Base-by-base conservation (phyloP, 768 basidiomycete species). In the Peribolospora baueri region DNA sequence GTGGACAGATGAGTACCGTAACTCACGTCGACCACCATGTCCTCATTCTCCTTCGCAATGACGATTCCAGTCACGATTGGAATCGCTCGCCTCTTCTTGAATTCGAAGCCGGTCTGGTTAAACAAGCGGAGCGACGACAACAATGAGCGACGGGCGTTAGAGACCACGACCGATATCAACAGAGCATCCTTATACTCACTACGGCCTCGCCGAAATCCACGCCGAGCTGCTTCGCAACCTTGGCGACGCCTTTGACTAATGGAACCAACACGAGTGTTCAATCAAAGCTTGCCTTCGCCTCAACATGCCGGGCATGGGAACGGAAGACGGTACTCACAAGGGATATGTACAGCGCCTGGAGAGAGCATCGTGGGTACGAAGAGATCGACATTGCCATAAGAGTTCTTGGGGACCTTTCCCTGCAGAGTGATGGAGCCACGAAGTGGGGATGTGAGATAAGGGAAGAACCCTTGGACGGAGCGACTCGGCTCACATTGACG, bases 321-420 rank as follows among this genome's bases (percentile, higher is more conserved):
- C 40, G 9, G 39, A 37, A 10, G 25, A 13, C 40, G 14, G 53
- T 37, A 74, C 85, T 69, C 64, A 90, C 90, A 84, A n/a, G 88
- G 84, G 14, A 98, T 70, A 69, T 95, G 86, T 2, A 72, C 80
- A 4, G 77, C 84, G 14, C 93, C 93, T 53, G 66, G 68, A 2
- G 93, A 93, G 40, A 97, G 73, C 93, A 98, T 98, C 3, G 84
- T 80, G 39, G 84, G 81, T 37, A 84, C 84, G 66, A 91, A 98
- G 37, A 98, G 69, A 68, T 98, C 91, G 59, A 98, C 83, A 66
- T 95, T 98, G 13, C 91, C 91, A 65, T 91, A 98, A 59, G 80
- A 77, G 63, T 98, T 98, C 70, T 84, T 90, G 5, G 88, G 88
- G 40, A 98, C 76, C 65, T 76, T 78, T 41, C 91, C 91, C 90